Conservation (phyloP, 192 early-diverging fungal genomes). For the Mortierella alpina region DNA sequence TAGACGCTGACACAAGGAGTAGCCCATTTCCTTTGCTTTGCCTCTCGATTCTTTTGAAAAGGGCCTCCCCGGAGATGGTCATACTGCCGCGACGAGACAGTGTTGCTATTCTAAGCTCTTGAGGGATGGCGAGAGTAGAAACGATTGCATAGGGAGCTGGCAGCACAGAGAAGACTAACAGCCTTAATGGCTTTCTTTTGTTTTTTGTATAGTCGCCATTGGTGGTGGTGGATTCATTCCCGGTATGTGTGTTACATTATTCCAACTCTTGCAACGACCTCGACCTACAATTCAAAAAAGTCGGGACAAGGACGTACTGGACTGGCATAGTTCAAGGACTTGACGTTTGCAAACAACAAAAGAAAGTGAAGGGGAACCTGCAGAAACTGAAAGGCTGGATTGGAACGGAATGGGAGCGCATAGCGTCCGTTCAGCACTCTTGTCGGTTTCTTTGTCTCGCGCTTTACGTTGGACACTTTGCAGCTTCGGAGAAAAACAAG, state of each 20-base stretch:
- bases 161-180: not conserved
- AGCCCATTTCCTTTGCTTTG: not conserved
- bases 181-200: not conserved
- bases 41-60: not conserved
- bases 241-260: slow-evolving; percentile 42
- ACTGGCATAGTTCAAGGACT: too few species aligned
- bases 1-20: too few species aligned
- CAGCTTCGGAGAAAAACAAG: not conserved
- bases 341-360: not conserved
- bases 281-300: slow-evolving; percentile 10
- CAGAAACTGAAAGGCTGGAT: too few species aligned
- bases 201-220: slow-evolving; percentile 70
- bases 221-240: slow-evolving; percentile 85
- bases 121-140: not conserved
- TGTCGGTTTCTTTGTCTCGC: too few species aligned
- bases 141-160: not conserved
- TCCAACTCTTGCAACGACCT: too few species aligned
- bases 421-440: too few species aligned
- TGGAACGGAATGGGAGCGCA: too few species aligned
- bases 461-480: too few species aligned
- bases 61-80: not conserved
- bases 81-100: not conserved
- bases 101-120: not conserved
- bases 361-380: not conserved
- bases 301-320: too few species aligned